Base-by-base conservation (phyloP, 108 stramenopile species). In the Cyclotella baltica region DNA sequence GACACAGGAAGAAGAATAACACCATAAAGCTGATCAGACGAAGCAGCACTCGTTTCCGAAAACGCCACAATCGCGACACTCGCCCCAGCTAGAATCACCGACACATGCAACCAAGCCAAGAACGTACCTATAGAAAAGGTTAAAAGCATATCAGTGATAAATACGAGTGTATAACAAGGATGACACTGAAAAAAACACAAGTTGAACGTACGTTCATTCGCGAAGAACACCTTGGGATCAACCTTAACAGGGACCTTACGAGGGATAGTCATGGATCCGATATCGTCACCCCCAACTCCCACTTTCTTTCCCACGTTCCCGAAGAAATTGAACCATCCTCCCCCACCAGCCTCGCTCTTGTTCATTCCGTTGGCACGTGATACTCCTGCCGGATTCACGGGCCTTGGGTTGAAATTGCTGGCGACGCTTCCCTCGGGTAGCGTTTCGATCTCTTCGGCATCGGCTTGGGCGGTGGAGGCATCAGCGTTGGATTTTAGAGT, bases 191-290 rank as follows among this genome's bases (percentile, higher is more conserved):
- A n/a, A n/a, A n/a, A n/a, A n/a, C n/a, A n/a, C n/a, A n/a, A n/a
- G n/a, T n/a, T n/a, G n/a, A n/a, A n/a, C n/a, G 98, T 99, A 22
- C 98, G 87, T 62, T 99, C 98, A 71, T 98, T 98, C 55, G 98
- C 98, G 83, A 96, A 96, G 73, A 94, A 96, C 22, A 93, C 93
- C 79, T 89, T 92, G 67, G 96, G 97, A 57, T 98, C 96, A 29
- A 94, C 72, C 85, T 93, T 88, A 59, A 88, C 73, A 43, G 87
- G 85, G 11, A 77, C 75, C 55, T 71, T 70, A n/a, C 80, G 78
- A 58, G 69, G 59, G 36, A 75, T 22, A 15, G 11, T 64, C 38
- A 57, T 51, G 20, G 29, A 25, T 51, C 75, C 70, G 23, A 30
- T 57, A 15, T 71, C 73, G 30, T 75, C 75, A 38, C 76, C 76